Percentiles rank a stretch among this genome's conserved stretches.
phyloP scores from a whole-genome alignment of 2,329 filamentous ascomycete genomes.

The Immersiporthe knoxdaviesiana region DNA sequence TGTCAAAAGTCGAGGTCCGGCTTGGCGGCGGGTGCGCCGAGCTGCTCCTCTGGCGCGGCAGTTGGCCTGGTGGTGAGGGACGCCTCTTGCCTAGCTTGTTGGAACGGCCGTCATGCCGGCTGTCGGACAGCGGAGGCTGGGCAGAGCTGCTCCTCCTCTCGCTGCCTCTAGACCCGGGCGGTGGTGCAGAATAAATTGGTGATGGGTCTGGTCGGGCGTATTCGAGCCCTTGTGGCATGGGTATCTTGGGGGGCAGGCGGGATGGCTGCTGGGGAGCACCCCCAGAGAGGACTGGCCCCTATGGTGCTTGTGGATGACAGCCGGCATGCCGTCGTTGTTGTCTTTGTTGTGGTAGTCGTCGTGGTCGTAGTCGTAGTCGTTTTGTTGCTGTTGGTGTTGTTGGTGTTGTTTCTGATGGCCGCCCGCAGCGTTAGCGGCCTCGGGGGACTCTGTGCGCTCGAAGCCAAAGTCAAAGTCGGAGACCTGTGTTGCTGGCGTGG shows the following conservation, averaged over 20 bases:
- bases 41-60: constrained; percentile 48
- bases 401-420: not conserved
- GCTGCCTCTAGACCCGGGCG: constrained; percentile 12
- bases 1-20: constrained; percentile 37
- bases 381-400: not conserved
- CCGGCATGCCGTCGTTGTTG: constrained; percentile 18
- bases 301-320: constrained; percentile 26
- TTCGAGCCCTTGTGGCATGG: constrained; percentile 15
- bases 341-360: no score
- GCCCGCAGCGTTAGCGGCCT: constrained; percentile 14
- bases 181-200: constrained; percentile 17
- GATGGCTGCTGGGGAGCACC: constrained; percentile 8
- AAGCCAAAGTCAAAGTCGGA: constrained; percentile 27
- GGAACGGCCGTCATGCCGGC: constrained; percentile 31
- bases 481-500: constrained; percentile 26
- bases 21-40: constrained; percentile 50
- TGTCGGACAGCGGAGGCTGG: constrained; percentile 25
- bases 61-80: constrained; percentile 39
- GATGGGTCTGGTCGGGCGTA: not conserved
- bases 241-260: constrained; percentile 4
- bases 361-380: no score
- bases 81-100: constrained; percentile 31
- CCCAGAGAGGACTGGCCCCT: constrained; percentile 10
- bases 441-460: constrained; percentile 26
- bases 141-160: constrained; percentile 16